Evolutionary conservation across 1,284 basidiomycete species (phyloP), one percentile per base, ranked within the genome.

Genomic region (Rhodotorula sp.): DNA sequence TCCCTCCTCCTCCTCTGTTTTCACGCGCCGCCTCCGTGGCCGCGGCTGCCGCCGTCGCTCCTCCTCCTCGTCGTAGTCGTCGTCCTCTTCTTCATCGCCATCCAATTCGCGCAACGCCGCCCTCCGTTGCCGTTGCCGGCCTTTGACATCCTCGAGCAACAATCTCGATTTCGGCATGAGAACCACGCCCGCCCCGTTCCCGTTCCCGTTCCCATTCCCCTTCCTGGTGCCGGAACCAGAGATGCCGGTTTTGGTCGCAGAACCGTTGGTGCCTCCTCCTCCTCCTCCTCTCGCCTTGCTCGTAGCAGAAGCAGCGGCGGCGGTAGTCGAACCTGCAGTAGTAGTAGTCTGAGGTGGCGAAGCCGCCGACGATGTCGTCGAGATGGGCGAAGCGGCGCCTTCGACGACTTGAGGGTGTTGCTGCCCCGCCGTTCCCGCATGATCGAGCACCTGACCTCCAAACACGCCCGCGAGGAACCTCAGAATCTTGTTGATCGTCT

Each of bases 401-500:
- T 64, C 85, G 84, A 7, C 46, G 24, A 5, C 65, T 64, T 84
- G 83, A 74, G 84, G 85, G 6, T 20, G 46, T 29, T 42, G 20
- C 15, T 22, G 6, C 20, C 44, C 26, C 8, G 45, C 30, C 6
- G 33, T 33, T 5, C 56, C 66, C 45, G 53, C 58, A 20, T n/a
- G n/a, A n/a, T 70, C 73, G 26, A 71, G 57, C 4, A 75, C 71
- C 58, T 75, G 65, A 80, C 81, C 85, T 4, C 93, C 93, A 82
- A 98, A 98, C 3, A 97, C 89, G 42, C 93, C 89, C 26, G 93
- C 94, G 62, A 99, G 83, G 82, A 99, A 98, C 70, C 93, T 90
- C 72, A 99, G 85, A 73, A 99, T 97, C 68, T 92, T 85, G 79
- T 96, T 94, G 79, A 98, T 94, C n/a, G 93, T 97, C 80, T 98